These are phyloP conservation scores for Cotoneaster glaucophyllus DNA, from an alignment of 306 rosid genomes.

Conservation along the genomic window DNA sequence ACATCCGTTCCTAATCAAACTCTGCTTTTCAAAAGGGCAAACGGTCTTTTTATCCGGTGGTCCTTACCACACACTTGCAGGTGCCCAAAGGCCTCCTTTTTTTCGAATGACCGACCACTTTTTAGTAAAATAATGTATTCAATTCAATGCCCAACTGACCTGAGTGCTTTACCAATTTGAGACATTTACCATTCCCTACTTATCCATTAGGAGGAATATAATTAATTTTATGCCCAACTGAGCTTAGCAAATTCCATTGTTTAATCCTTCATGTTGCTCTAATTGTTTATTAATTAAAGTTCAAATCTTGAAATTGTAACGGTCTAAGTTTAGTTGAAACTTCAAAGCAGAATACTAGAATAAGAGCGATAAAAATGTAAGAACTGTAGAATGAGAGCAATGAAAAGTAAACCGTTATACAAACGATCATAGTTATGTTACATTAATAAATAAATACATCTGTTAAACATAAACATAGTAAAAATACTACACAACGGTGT, in stretches of 20 bases:
- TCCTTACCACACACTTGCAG: not conserved
- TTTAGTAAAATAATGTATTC: not conserved
- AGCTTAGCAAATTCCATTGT: not conserved
- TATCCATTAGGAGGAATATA: not conserved
- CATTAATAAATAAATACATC: too few species aligned
- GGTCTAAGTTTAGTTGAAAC: not conserved
- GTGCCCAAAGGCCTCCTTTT: not conserved
- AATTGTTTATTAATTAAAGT: not conserved
- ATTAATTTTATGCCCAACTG: not conserved
- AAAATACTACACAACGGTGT: too few species aligned
- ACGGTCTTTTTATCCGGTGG: conserved; percentile 11
- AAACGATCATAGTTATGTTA: too few species aligned
- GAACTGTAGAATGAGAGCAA: not conserved
- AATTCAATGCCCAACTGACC: not conserved
- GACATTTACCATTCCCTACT: not conserved
- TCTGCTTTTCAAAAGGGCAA: conserved; percentile 25
- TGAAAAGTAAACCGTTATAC: too few species aligned
- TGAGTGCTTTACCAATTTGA: not conserved
- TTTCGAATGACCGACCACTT: not conserved
- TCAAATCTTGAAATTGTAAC: not conserved
- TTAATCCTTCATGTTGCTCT: not conserved
- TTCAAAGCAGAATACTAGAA: not conserved
- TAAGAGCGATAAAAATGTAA: not conserved
- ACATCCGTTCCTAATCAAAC: conserved; percentile 9
- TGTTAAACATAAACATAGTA: too few species aligned